Conservation (phyloP, 352 stramenopile species). For the Halophytophthora batemanensis region DNA sequence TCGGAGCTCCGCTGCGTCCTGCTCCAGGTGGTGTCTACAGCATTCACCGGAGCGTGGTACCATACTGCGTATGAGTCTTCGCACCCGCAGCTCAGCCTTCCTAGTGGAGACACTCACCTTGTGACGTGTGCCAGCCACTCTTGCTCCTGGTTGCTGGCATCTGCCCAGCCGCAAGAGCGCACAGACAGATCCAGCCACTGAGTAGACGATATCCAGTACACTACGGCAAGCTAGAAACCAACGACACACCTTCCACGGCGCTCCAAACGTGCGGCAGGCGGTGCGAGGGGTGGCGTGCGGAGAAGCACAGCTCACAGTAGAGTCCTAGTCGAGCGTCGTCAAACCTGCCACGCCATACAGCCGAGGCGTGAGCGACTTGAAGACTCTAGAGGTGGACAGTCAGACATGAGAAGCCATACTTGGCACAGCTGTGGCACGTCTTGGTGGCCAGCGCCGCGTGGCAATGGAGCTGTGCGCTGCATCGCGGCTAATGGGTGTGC, state of each 20-base stretch:
- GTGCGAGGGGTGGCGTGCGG: slow-evolving; percentile 45
- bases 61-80: background rate
- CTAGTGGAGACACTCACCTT: slow-evolving; percentile 28
- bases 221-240: background rate
- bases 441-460: slow-evolving; percentile 42
- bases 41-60: no score
- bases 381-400: background rate
- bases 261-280: slow-evolving; percentile 54
- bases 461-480: slow-evolving; percentile 59
- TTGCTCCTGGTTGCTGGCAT: slow-evolving; percentile 51
- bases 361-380: background rate
- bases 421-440: slow-evolving; percentile 64
- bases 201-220: no score
- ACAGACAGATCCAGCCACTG: no score
- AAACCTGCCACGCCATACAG: slow-evolving; percentile 35
- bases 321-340: slow-evolving; percentile 42
- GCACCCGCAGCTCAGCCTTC: background rate
- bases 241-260: slow-evolving; percentile 32
- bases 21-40: slow-evolving; percentile 60
- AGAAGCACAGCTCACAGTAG: slow-evolving; percentile 75
- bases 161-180: slow-evolving; percentile 11
- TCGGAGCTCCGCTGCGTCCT: slow-evolving; percentile 60
- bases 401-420: slow-evolving; percentile 29
- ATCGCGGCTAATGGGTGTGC: slow-evolving; percentile 27
- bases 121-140: slow-evolving; percentile 62